Percentiles rank a stretch among this genome's conserved stretches.
phyloP scores from a whole-genome alignment of 306 rosid genomes.

The Sophora flavescens region DNA sequence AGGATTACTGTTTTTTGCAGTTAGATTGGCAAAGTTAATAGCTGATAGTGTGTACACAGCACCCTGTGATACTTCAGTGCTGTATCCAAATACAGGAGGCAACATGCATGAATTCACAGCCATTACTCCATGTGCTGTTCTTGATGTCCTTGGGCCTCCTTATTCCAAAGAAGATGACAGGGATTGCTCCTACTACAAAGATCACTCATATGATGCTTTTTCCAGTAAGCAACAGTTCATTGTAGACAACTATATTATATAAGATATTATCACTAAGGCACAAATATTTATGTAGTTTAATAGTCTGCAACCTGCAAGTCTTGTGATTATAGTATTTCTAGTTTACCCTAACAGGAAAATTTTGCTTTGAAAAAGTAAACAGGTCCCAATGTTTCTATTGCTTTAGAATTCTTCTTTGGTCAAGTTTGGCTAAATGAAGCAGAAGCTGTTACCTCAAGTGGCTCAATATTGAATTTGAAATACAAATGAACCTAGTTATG shows the following conservation, averaged over 20 bases:
- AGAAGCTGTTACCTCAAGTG: conserved; percentile 14
- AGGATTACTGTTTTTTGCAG: conserved; percentile 44
- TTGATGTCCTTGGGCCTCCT: conserved; percentile 83
- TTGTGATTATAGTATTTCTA: not conserved
- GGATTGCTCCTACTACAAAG: conserved; percentile 69
- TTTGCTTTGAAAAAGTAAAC: not conserved
- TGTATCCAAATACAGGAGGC: conserved; percentile 77
- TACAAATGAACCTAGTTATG: not conserved
- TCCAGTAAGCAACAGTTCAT: conserved; percentile 41
- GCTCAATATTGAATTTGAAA: not conserved
- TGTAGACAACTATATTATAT: not conserved
- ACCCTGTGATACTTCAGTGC: conserved; percentile 66
- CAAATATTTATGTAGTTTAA: not conserved
- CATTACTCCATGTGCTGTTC: conserved; percentile 74
- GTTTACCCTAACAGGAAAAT: not conserved
- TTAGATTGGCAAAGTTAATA: conserved; percentile 65
- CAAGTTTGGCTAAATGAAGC: not conserved
- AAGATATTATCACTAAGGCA: not conserved
- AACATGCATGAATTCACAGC: conserved; percentile 79
- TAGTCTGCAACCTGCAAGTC: not conserved
- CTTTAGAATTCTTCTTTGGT: not conserved
- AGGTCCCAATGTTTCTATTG: not conserved
- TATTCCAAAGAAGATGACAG: conserved; percentile 69
- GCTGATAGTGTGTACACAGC: conserved; percentile 60
- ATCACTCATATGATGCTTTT: conserved; percentile 54